Evolutionary conservation across 805 yeast genomes (phyloP), one percentile per base, ranked within the genome.

Genomic region (Teunomyces aglyptinius): DNA sequence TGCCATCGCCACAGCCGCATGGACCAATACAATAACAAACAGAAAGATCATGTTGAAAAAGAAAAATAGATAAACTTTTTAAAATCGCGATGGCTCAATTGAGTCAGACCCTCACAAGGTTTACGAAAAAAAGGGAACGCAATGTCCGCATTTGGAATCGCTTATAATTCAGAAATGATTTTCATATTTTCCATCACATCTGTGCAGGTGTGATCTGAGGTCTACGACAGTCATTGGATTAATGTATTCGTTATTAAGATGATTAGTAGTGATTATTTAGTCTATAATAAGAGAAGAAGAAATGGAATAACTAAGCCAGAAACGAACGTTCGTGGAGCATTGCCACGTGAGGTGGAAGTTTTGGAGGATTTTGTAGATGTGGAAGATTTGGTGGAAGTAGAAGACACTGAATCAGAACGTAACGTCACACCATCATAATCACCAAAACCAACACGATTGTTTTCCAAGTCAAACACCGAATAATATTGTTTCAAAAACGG

Each of bases 191-290:
- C 10, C 20, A 19, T 6, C 26, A 22, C 29, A 65, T 81, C 2
- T 83, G 77, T 60, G 80, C 86, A 5, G 86, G 86, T 5, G 71
- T 76, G 18, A 71, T 81, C 71, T 84, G 47, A 78, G 79, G 55
- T 78, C 81, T 53, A 77, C 83, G 24, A 89, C 89, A 2, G 88
- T 84, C 1, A 65, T 78, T 20, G 22, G 22, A 20, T 20, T 20
- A 20, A 20, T 83, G 60, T 85, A 81, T 59, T 73, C 81, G 4
- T 76, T 81, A 4, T 61, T 84, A 41, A 82, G 85, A 19, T 84
- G 89, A 88, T 63, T 84, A 26, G 81, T 81, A 49, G 81, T 85
- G 11, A 78, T 85, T 29, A 78, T 84, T 6, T 79, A 59, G 18
- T 32, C 36, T 13, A 13, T 29, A 29, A 29, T 29, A 29, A 29